phyloP scores from a whole-genome alignment of 208 protist species.

The Trypanosoma grayi region DNA sequence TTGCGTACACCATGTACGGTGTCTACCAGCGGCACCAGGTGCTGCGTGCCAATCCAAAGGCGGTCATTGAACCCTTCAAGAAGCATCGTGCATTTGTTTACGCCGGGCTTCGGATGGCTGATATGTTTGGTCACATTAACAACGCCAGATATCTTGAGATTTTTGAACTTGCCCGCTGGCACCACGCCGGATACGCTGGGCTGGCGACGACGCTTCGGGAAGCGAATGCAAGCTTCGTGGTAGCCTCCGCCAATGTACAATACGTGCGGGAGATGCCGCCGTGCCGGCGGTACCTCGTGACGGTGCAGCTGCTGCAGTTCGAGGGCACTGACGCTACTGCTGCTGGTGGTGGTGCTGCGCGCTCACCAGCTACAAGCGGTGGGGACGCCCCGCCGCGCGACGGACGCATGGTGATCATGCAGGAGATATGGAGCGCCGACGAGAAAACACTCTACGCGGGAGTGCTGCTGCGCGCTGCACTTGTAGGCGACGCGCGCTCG shows the following conservation, averaged over 20 bases:
- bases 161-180: conserved; percentile 56
- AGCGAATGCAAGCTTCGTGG: conserved; percentile 28
- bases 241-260: conserved; percentile 43
- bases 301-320: conserved; percentile 17
- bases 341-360: no score
- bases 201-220: neutral
- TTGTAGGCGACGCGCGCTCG: conserved; percentile 10
- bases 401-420: conserved; percentile 39
- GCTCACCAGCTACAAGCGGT: no score
- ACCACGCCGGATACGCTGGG: conserved; percentile 30
- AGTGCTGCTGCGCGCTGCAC: conserved; percentile 1
- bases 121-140: conserved; percentile 59
- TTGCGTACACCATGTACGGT: conserved; percentile 1
- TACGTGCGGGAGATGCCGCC: conserved; percentile 48
- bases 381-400: conserved; percentile 12
- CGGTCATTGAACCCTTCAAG: neutral
- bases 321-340: no score
- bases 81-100: conserved; percentile 25
- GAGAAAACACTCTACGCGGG: conserved; percentile 41
- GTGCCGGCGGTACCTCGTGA: conserved; percentile 19
- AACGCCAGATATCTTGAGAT: conserved; percentile 73
- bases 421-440: conserved; percentile 52
- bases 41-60: conserved; percentile 10
- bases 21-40: conserved; percentile 1
- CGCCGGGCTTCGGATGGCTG: conserved; percentile 54